Evolutionary conservation across 345 rosid species (phyloP).

Genomic region (Clausena lansium): DNA sequence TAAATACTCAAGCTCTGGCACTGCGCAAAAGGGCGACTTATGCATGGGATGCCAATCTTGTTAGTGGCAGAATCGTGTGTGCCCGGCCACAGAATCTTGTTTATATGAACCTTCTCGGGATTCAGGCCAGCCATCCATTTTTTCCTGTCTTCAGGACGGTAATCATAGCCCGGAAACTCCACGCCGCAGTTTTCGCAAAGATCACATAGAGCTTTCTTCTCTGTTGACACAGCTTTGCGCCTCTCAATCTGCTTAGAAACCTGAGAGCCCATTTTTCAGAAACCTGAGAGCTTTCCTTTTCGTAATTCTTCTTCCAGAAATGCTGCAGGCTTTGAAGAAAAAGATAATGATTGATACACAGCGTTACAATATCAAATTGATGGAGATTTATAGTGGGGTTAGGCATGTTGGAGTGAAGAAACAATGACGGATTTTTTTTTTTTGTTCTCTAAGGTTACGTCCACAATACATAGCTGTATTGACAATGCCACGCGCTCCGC

Average conservation of each 20-base stretch:
- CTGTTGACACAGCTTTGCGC: conserved; percentile 44
- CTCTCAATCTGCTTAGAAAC: conserved; percentile 55
- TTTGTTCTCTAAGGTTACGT: no score
- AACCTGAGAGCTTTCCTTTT: not conserved
- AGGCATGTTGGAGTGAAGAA: no score
- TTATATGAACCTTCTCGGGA: conserved; percentile 55
- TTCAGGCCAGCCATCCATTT: conserved; percentile 72
- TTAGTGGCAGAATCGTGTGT: conserved; percentile 93
- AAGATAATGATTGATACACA: not conserved
- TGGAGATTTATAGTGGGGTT: no score
- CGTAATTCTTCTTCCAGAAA: not conserved
- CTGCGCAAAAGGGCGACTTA: conserved; percentile 88
- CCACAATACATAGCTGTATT: no score
- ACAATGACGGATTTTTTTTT: no score
- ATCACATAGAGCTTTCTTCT: conserved; percentile 56
- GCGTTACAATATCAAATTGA: conserved; percentile 15
- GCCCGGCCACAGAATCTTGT: conserved; percentile 94
- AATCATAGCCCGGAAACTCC: conserved; percentile 67
- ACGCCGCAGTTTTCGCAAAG: conserved; percentile 40
- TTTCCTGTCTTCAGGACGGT: conserved; percentile 57
- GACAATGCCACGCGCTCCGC: no score
- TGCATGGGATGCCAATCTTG: conserved; percentile 62
- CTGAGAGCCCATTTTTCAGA: conserved; percentile 58
- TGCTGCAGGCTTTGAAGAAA: not conserved
- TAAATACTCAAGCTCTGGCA: conserved; percentile 80